Conservation (phyloP, 768 basidiomycete species). For the Epithele typhae region DNA sequence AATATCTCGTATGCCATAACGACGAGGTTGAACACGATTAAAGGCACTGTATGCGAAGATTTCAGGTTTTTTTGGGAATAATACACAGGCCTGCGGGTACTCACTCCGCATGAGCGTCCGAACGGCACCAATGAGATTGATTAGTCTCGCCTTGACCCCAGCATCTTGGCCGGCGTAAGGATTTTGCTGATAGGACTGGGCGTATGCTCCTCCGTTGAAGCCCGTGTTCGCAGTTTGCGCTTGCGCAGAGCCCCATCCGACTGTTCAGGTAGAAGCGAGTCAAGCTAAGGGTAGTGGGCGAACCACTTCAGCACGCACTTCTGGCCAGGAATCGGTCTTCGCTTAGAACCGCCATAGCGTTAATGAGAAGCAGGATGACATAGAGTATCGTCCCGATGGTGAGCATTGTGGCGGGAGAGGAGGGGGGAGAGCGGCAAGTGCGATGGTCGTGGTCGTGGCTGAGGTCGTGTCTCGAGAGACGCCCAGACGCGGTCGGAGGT, state of each 20-base stretch:
- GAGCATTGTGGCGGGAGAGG: slow-evolving; percentile 35
- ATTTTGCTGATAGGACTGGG: slow-evolving; percentile 65
- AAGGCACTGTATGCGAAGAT: slow-evolving; percentile 64
- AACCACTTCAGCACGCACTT: slow-evolving; percentile 50
- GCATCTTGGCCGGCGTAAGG: slow-evolving; percentile 56
- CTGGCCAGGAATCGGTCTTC: slow-evolving; percentile 95
- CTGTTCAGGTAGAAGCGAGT: slow-evolving; percentile 37
- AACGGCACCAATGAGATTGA: slow-evolving; percentile 93
- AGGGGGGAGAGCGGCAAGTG: slow-evolving; percentile 11
- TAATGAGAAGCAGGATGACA: slow-evolving; percentile 82
- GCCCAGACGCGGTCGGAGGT: slow-evolving; percentile 1
- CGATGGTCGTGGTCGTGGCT: slow-evolving; percentile 19
- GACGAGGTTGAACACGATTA: slow-evolving; percentile 83
- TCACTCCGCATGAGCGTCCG: slow-evolving; percentile 96
- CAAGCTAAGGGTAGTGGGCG: slow-evolving; percentile 1
- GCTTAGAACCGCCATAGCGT: slow-evolving; percentile 91
- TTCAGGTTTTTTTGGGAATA: slow-evolving; percentile 9
- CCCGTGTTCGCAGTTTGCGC: slow-evolving; percentile 50
- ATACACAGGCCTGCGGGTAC: slow-evolving; percentile 32
- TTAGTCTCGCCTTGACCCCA: slow-evolving; percentile 77
- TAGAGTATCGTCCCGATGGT: slow-evolving; percentile 75
- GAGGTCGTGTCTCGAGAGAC: slow-evolving; percentile 2
- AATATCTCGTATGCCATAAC: slow-evolving; percentile 85
- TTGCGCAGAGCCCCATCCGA: slow-evolving; percentile 83
- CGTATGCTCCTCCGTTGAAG: slow-evolving; percentile 67